A percentile compares a stretch with the other conserved stretches of the same genome.
These are phyloP conservation scores for Gymnopus androsaceus DNA, from an alignment of 1,284 basidiomycete genomes.

Conservation along the genomic window DNA sequence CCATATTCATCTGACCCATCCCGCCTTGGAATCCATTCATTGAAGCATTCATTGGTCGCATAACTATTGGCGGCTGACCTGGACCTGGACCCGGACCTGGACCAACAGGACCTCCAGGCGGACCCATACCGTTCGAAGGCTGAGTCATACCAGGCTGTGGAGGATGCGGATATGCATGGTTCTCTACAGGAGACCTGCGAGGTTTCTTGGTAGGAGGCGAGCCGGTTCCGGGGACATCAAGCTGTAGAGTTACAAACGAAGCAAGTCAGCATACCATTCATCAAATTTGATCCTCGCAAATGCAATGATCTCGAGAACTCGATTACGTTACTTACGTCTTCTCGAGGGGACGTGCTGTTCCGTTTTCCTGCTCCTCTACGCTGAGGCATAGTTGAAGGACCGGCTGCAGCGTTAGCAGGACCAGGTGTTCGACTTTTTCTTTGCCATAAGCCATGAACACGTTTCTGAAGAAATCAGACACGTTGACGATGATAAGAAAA, in stretches of 20 bases:
- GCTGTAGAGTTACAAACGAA: conserved; percentile 16
- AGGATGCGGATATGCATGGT: conserved; percentile 9
- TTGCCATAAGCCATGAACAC: conserved; percentile 30
- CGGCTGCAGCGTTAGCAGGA: conserved; percentile 30
- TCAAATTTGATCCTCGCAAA: not conserved
- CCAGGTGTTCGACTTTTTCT: conserved; percentile 24
- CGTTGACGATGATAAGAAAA: conserved; percentile 3
- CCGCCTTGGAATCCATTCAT: conserved; percentile 23
- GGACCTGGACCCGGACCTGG: conserved; percentile 1
- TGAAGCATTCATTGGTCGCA: conserved; percentile 4
- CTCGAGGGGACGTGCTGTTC: conserved; percentile 68
- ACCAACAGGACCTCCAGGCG: not conserved
- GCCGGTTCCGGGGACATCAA: conserved; percentile 31
- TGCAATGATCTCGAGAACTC: conserved; percentile 5
- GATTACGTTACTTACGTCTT: conserved; percentile 42
- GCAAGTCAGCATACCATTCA: conserved; percentile 1
- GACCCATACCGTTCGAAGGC: conserved; percentile 27
- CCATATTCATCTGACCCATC: conserved; percentile 20
- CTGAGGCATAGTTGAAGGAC: conserved; percentile 40
- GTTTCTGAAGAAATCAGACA: conserved; percentile 32
- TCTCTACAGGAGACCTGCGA: conserved; percentile 56
- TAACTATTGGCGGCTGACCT: not conserved
- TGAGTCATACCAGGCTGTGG: conserved; percentile 29
- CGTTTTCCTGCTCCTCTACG: conserved; percentile 49
- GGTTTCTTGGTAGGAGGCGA: conserved; percentile 67